Evolutionary conservation across 2,329 filamentous ascomycete species (phyloP).

Genomic region (Claviceps lovelessii): DNA sequence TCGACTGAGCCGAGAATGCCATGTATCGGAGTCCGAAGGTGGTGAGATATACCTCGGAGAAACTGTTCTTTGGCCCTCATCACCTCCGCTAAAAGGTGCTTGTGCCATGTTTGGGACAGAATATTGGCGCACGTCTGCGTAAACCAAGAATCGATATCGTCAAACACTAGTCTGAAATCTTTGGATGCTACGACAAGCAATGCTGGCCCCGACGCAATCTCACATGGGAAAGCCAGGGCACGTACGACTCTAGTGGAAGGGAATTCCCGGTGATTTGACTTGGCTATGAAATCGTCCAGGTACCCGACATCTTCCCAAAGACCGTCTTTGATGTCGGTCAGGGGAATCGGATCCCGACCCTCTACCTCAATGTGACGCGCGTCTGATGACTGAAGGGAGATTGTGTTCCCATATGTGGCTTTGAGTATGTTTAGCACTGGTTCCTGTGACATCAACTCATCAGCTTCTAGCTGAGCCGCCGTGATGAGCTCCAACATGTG

Average conservation of each 20-base stretch:
- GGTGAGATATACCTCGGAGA: conserved; percentile 27
- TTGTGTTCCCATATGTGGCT: neutral
- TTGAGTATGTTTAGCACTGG: neutral
- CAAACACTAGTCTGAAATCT: conserved; percentile 29
- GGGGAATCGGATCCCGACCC: conserved; percentile 13
- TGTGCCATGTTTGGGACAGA: conserved; percentile 24
- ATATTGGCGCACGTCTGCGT: conserved; percentile 24
- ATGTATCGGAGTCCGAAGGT: conserved; percentile 33
- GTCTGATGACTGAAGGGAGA: conserved; percentile 6
- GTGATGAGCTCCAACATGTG: conserved; percentile 22
- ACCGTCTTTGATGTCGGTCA: conserved; percentile 20
- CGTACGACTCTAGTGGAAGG: conserved; percentile 20
- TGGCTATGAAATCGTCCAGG: conserved; percentile 23
- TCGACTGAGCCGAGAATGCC: conserved; percentile 26
- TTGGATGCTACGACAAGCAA: conserved; percentile 25
- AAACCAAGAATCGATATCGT: conserved; percentile 33
- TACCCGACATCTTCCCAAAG: conserved; percentile 29
- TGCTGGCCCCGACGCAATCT: conserved; percentile 16
- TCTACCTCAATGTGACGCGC: conserved; percentile 7
- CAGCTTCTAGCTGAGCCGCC: conserved; percentile 9
- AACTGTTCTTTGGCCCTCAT: conserved; percentile 29
- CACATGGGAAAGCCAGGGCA: conserved; percentile 21
- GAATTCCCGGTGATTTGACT: conserved; percentile 19
- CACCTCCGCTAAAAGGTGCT: conserved; percentile 23
- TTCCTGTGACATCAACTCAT: neutral